Conservation (phyloP, 176 grass and related monocot species). For the Rhipidocladum racemiflorum region DNA sequence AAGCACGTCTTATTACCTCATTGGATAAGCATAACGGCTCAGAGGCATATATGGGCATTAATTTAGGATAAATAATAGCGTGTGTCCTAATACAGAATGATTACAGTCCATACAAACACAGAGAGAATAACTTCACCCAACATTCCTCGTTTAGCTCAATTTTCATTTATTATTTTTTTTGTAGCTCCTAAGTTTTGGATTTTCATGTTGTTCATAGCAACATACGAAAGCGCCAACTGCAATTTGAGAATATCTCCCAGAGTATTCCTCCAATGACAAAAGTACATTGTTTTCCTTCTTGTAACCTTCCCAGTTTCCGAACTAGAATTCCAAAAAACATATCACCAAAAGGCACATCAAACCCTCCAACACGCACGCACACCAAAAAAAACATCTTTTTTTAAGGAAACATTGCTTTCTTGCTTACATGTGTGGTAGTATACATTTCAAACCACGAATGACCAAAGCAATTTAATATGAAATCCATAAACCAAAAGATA, state of each 20-base stretch:
- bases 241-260: not conserved
- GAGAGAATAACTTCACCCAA: not conserved
- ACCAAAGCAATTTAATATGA: not conserved
- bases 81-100: not conserved
- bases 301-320: not conserved
- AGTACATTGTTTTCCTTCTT: not conserved
- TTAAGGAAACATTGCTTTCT: not conserved
- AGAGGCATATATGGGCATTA: slow-evolving; percentile 1
- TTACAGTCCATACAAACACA: not conserved
- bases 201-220: slow-evolving; percentile 15
- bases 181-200: not conserved
- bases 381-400: not conserved
- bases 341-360: not conserved
- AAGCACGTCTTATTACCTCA: not conserved
- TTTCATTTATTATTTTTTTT: not conserved
- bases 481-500: not conserved
- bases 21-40: not conserved
- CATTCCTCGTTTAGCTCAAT: not conserved
- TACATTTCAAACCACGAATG: not conserved
- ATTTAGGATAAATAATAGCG: not conserved
- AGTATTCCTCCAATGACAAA: slow-evolving; percentile 29
- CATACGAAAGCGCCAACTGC: slow-evolving; percentile 11
- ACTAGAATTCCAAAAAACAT: not conserved
- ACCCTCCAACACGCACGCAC: too few species aligned
- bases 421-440: not conserved